Conservation (phyloP, 805 yeast species). For the Saturnispora zaruensis region DNA sequence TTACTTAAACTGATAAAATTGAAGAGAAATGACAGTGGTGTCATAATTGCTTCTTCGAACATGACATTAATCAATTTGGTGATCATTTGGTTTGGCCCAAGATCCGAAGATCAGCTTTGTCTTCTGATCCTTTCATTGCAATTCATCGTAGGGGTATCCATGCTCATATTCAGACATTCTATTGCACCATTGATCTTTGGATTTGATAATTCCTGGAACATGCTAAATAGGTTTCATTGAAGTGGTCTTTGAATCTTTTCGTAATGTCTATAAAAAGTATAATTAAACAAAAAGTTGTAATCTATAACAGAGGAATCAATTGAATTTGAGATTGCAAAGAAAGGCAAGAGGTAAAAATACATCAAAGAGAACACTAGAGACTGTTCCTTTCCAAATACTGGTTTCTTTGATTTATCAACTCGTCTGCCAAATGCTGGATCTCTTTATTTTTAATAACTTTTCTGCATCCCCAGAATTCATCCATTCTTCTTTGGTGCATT, state of each 20-base stretch:
- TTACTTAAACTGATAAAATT: slow-evolving; percentile 40
- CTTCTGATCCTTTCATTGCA: slow-evolving; percentile 51
- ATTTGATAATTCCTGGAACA: slow-evolving; percentile 59
- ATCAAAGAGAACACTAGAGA: not conserved
- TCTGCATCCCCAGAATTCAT: slow-evolving; percentile 62
- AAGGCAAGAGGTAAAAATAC: not conserved
- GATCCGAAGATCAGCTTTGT: slow-evolving; percentile 76
- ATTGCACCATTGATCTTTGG: slow-evolving; percentile 84
- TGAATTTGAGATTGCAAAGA: not conserved
- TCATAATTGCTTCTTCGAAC: slow-evolving; percentile 50
- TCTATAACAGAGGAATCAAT: not conserved
- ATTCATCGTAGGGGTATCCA: slow-evolving; percentile 52
- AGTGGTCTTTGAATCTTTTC: not conserved
- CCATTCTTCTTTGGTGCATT: slow-evolving; percentile 48
- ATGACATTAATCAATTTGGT: slow-evolving; percentile 80
- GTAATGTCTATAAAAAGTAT: not conserved
- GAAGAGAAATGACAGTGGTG: slow-evolving; percentile 23
- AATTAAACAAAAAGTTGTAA: not conserved
- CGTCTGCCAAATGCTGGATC: slow-evolving; percentile 61
- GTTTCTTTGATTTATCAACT: slow-evolving; percentile 39
- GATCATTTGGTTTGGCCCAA: slow-evolving; percentile 83
- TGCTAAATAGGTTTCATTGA: slow-evolving; percentile 26
- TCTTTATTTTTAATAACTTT: slow-evolving; percentile 60
- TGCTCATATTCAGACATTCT: slow-evolving; percentile 69
- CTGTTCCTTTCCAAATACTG: slow-evolving; percentile 28